phyloP scores from a whole-genome alignment of 2,329 filamentous ascomycete genomes.

The Sarocladium brachiariae region DNA sequence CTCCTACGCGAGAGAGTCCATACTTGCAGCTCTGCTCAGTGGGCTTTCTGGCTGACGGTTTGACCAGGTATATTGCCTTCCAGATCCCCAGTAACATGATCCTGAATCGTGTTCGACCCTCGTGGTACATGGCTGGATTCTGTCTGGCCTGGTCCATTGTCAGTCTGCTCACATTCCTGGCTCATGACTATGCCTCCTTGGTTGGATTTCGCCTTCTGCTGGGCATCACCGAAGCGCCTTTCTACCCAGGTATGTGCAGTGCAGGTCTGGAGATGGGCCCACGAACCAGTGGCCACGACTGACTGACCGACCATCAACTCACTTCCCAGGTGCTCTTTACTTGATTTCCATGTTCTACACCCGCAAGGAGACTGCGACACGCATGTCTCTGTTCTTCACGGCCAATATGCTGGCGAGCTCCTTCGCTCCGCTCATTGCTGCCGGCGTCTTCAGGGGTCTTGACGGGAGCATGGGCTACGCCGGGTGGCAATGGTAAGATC shows the following conservation, averaged over 20 bases:
- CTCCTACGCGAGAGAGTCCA: no score
- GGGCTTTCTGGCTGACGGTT: neutral
- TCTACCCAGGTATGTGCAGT: no score
- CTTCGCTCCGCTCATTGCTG: constrained; percentile 53
- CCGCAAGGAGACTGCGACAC: constrained; percentile 51
- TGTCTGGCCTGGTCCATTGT: constrained; percentile 26
- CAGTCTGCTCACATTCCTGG: constrained; percentile 22
- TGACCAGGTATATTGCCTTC: constrained; percentile 46
- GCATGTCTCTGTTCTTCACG: constrained; percentile 48
- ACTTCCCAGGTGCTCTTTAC: constrained; percentile 25
- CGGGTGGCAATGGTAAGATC: constrained; percentile 50
- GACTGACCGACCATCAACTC: constrained; percentile 13
- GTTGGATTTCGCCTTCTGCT: constrained; percentile 25
- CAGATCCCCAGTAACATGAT: constrained; percentile 35
- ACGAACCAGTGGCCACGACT: no score
- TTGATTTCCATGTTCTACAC: constrained; percentile 46
- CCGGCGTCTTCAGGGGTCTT: constrained; percentile 43
- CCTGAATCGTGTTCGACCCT: constrained; percentile 29
- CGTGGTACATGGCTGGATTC: constrained; percentile 28
- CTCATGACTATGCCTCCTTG: constrained; percentile 21
- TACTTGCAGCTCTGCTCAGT: neutral
- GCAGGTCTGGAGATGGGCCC: no score
- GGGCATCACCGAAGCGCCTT: constrained; percentile 25
- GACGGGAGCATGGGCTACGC: constrained; percentile 39
- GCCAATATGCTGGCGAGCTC: constrained; percentile 58